Conservation (phyloP, 768 basidiomycete genomes). For the Mycena alexandri region DNA sequence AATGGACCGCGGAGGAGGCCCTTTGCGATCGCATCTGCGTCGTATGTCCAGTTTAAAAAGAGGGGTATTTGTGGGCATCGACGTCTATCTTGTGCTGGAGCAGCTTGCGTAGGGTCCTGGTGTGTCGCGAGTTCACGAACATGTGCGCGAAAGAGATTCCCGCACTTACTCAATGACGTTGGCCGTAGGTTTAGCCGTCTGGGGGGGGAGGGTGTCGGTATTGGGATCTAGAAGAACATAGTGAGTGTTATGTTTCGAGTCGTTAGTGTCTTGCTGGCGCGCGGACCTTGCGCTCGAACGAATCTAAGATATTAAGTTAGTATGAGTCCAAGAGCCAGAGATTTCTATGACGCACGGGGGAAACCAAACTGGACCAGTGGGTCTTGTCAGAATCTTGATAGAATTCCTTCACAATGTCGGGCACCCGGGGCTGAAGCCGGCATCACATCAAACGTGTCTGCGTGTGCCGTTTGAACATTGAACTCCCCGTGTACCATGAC, state of each 20-base stretch:
- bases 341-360: neutral
- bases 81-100: too few species aligned
- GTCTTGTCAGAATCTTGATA: neutral
- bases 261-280: neutral
- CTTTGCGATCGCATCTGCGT: too few species aligned
- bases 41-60: too few species aligned
- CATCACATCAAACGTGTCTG: conserved; percentile 14
- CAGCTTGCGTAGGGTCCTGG: too few species aligned
- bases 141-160: too few species aligned
- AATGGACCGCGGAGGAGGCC: too few species aligned
- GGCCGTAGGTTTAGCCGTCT: too few species aligned
- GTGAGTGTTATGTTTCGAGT: neutral
- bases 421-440: neutral
- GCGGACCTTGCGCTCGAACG: neutral
- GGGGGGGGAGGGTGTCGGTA: too few species aligned
- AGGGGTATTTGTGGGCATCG: too few species aligned
- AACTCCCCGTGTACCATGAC: neutral
- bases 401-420: neutral
- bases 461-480: neutral
- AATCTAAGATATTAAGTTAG: neutral
- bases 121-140: too few species aligned
- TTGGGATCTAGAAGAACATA: neutral
- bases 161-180: too few species aligned
- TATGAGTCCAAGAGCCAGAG: neutral
- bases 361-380: neutral